A percentile compares a stretch with the other conserved stretches of the same genome.
phyloP scores from a whole-genome alignment of 352 stramenopile genomes.

The Phytophthora sojae region DNA sequence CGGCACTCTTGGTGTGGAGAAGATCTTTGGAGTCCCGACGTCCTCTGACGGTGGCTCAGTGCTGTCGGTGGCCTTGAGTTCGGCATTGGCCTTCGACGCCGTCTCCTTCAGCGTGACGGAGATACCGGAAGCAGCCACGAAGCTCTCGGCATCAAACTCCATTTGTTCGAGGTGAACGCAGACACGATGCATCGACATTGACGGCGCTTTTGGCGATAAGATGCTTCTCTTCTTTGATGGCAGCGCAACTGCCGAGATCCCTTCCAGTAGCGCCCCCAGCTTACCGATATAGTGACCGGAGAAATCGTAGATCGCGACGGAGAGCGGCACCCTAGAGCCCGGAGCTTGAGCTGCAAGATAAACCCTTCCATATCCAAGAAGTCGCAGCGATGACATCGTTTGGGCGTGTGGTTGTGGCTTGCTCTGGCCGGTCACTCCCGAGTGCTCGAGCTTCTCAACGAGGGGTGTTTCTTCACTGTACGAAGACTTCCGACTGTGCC shows the following conservation, averaged over 20 bases:
- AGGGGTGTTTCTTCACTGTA: slow-evolving; percentile 14
- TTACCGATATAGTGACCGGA: slow-evolving; percentile 36
- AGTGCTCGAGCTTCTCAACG: slow-evolving; percentile 3
- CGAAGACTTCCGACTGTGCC: slow-evolving; percentile 8
- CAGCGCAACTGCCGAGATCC: neutral
- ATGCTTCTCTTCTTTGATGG: slow-evolving; percentile 33
- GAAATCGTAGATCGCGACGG: slow-evolving; percentile 48
- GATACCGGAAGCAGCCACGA: slow-evolving; percentile 26
- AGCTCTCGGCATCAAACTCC: slow-evolving; percentile 30
- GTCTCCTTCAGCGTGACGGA: slow-evolving; percentile 46
- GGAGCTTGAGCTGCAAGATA: slow-evolving; percentile 32
- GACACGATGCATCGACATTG: slow-evolving; percentile 19
- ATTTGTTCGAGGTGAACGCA: slow-evolving; percentile 39
- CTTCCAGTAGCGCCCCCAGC: slow-evolving; percentile 34
- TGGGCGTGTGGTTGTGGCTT: slow-evolving; percentile 13
- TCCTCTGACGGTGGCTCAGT: slow-evolving; percentile 17
- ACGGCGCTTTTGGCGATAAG: slow-evolving; percentile 25
- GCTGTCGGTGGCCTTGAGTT: slow-evolving; percentile 10
- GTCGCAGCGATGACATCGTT: slow-evolving; percentile 26
- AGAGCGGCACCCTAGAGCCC: slow-evolving; percentile 23
- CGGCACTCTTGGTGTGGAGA: slow-evolving; percentile 35
- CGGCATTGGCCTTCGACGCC: slow-evolving; percentile 13
- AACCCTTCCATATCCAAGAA: slow-evolving; percentile 43
- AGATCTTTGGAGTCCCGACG: slow-evolving; percentile 20
- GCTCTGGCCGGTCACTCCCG: neutral